Base-by-base conservation (phyloP, 495 filamentous ascomycete species). In the Xylaria nigripes region DNA sequence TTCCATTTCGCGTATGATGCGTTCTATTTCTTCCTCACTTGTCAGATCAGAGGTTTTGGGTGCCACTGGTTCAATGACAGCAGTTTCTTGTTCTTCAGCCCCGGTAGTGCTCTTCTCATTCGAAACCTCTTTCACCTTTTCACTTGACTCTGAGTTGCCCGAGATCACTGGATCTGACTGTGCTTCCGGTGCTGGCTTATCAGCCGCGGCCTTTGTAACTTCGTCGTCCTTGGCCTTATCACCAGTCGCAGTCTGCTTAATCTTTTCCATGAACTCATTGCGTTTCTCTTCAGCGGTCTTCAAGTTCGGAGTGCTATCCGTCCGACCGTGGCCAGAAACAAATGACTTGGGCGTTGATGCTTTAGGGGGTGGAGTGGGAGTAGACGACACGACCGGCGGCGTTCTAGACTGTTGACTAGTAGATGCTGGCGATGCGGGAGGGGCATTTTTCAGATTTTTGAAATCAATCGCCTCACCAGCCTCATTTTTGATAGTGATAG, bases 401-500 rank as follows among this genome's bases (percentile, higher is more conserved):
- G 78, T 81, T 61, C 70, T 76, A 6, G 75, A 75, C 23, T 72
- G 75, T 41, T 76, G 74, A 24, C 67, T 69, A 49, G 70, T 72
- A 0, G 76, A 71, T 1, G 72, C 69, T 13, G 76, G 74, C 6
- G 78, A 80, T 2, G 68, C 65, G 2, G 74, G 72, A 16, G 63
- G 57, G 3, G 72, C 69, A 13, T 63, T 59, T 53, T 74, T 75
- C 13, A 66, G 48, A 15, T 44, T 59, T 12, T 62, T 61, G 10
- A 80, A 45, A 51, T 80, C 74, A 13, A 81, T 50, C 1, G 69
- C 58, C 45, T 87, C 86, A 50, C 87, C 90, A 41, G 81, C 75
- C 1, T 86, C 75, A 56, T 89, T 83, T 72, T 86, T 91, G 73
- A 96, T 94, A 36, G 82, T 73, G 45, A 95, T 84, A 0, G 74